These are phyloP conservation scores for Cruciata laevipes DNA, from an alignment of 257 asterid genomes.

Conservation along the genomic window DNA sequence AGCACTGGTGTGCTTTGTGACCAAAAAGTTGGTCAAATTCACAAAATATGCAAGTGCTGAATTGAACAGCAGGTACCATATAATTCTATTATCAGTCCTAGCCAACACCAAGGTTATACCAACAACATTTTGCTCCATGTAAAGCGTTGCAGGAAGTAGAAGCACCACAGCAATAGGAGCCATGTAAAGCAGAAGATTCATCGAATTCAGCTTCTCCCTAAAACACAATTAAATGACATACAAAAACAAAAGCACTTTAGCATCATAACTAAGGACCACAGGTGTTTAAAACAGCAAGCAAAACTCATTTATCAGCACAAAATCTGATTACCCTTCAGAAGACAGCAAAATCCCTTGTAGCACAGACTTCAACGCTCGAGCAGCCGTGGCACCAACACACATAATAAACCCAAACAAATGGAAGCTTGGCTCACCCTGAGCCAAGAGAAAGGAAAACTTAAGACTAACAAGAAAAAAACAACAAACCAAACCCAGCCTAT, in stretches of 20 bases:
- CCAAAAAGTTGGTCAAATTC: conserved; percentile 63
- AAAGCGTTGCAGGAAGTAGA: conserved; percentile 49
- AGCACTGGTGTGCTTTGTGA: conserved; percentile 65
- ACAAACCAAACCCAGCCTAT: background rate
- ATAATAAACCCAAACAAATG: conserved; percentile 57
- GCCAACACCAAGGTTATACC: conserved; percentile 57
- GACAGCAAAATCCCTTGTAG: conserved; percentile 60
- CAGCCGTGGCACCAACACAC: conserved; percentile 59
- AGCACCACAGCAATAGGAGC: conserved; percentile 63
- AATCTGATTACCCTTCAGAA: conserved; percentile 46
- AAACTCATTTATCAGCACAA: background rate
- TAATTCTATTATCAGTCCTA: conserved; percentile 40
- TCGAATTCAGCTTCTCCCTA: conserved; percentile 60
- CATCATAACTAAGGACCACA: background rate
- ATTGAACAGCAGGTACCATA: conserved; percentile 59
- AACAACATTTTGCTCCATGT: conserved; percentile 58
- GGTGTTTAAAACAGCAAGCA: background rate
- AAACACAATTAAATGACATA: conserved; percentile 5
- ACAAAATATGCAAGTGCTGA: conserved; percentile 61
- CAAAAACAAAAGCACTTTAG: conserved; percentile 19
- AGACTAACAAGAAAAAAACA: background rate
- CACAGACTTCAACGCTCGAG: conserved; percentile 61
- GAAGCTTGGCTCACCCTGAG: conserved; percentile 60
- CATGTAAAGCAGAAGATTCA: conserved; percentile 60
- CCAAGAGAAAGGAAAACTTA: conserved; percentile 5